These are phyloP conservation scores for Rhizomucor miehei DNA, from an alignment of 371 early-diverging fungal genomes.

Conservation along the genomic window DNA sequence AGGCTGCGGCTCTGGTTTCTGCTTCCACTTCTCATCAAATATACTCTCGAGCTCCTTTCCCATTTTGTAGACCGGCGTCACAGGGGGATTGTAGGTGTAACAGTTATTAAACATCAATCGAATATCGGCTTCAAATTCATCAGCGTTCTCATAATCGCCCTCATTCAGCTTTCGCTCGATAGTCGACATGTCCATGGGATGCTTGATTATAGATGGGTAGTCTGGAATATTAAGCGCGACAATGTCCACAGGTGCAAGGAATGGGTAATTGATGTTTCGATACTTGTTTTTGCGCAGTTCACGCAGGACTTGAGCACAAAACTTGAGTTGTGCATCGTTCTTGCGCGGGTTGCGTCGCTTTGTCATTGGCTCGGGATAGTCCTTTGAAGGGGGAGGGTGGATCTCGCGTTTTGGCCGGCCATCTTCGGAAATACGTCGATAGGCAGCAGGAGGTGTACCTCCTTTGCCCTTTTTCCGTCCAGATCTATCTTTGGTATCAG, in stretches of 20 bases:
- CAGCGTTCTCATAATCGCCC: conserved; percentile 68
- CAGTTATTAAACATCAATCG: conserved; percentile 94
- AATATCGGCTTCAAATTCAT: conserved; percentile 84
- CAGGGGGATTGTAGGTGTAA: conserved; percentile 89
- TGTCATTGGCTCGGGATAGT: conserved; percentile 42
- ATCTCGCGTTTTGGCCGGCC: conserved; percentile 70
- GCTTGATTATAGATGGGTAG: conserved; percentile 90
- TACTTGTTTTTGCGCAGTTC: conserved; percentile 81
- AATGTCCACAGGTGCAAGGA: conserved; percentile 92
- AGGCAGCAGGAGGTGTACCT: conserved; percentile 9
- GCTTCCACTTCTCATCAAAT: conserved; percentile 86
- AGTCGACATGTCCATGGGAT: conserved; percentile 98
- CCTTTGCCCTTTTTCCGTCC: conserved; percentile 14
- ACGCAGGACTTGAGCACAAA: conserved; percentile 65
- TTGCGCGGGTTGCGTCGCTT: conserved; percentile 49
- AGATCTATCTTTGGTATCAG: conserved; percentile 3
- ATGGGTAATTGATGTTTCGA: conserved; percentile 72
- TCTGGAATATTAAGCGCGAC: conserved; percentile 90
- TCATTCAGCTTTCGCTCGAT: conserved; percentile 83
- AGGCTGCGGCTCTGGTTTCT: conserved; percentile 45
- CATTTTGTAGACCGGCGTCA: conserved; percentile 84
- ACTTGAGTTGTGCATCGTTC: conserved; percentile 65
- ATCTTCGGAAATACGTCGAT: conserved; percentile 42
- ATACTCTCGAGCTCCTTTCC: conserved; percentile 76
- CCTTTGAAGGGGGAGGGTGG: conserved; percentile 66